A percentile compares a stretch with the other conserved stretches of the same genome.
Conservation (phyloP, 768 basidiomycete species). For the Melanogaster broomeanus region DNA sequence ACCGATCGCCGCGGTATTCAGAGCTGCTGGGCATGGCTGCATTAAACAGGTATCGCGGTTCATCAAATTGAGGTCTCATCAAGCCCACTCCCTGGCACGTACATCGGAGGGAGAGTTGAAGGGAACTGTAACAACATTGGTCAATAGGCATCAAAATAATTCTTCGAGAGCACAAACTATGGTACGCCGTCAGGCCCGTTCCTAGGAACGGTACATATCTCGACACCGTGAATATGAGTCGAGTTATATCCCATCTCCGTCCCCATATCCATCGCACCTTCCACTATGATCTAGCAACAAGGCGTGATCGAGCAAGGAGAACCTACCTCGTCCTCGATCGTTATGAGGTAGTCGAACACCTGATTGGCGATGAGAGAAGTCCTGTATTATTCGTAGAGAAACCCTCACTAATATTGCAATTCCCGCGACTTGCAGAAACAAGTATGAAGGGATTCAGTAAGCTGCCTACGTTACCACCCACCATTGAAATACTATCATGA, state of each 20-base stretch:
- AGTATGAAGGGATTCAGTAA: not conserved
- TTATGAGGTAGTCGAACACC: slow-evolving; percentile 10
- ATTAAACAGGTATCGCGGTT: no score
- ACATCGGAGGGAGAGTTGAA: slow-evolving; percentile 7
- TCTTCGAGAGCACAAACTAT: slow-evolving; percentile 7
- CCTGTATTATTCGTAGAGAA: not conserved
- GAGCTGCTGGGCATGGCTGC: slow-evolving; percentile 4
- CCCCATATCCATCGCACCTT: slow-evolving; percentile 22
- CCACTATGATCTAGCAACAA: not conserved
- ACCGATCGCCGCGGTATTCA: slow-evolving; percentile 8
- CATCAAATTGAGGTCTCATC: no score
- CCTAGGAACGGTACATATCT: slow-evolving; percentile 23
- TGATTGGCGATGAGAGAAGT: not conserved
- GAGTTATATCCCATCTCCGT: slow-evolving; percentile 13
- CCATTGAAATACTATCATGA: slow-evolving; percentile 14
- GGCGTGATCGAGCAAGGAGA: not conserved
- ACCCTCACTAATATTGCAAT: slow-evolving; percentile 15
- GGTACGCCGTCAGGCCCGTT: slow-evolving; percentile 8
- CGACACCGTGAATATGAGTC: slow-evolving; percentile 15
- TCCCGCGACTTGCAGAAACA: slow-evolving; percentile 12
- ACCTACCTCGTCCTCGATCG: slow-evolving; percentile 8
- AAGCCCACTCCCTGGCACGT: not conserved
- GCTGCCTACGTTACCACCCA: not conserved
- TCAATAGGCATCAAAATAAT: no score
- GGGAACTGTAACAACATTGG: slow-evolving; percentile 2